Evolutionary conservation across 1,284 basidiomycete genomes (phyloP).

Genomic region (Singerocomus rubriflavus): DNA sequence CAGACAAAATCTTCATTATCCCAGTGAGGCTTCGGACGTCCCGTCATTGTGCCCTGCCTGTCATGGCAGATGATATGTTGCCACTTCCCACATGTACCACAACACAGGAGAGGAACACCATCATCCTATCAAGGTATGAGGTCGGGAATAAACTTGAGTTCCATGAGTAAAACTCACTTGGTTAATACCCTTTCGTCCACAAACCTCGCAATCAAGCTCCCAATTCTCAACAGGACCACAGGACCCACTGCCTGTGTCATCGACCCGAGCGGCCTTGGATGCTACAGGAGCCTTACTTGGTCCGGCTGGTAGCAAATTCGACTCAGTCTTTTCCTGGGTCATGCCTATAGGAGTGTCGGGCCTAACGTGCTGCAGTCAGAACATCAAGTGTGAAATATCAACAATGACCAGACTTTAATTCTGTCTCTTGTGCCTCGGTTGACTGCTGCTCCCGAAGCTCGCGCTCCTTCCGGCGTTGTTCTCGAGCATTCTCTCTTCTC

Average conservation of each 20-base stretch:
- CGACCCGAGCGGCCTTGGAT: slow-evolving; percentile 11
- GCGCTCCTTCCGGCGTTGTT: slow-evolving; percentile 49
- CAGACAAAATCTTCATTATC: slow-evolving; percentile 65
- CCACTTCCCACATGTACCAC: slow-evolving; percentile 78
- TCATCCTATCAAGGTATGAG: slow-evolving; percentile 55
- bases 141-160: not conserved
- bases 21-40: slow-evolving; percentile 68
- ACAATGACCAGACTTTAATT: slow-evolving; percentile 12
- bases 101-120: slow-evolving; percentile 72
- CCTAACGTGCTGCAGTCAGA: slow-evolving; percentile 22
- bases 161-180: slow-evolving; percentile 42
- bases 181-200: slow-evolving; percentile 66
- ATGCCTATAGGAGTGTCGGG: slow-evolving; percentile 1
- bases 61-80: slow-evolving; percentile 82
- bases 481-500: slow-evolving; percentile 54
- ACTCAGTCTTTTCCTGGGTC: slow-evolving; percentile 1
- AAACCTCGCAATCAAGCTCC: slow-evolving; percentile 85
- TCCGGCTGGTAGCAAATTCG: not conserved
- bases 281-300: slow-evolving; percentile 2
- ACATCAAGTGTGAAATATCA: slow-evolving; percentile 1
- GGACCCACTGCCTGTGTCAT: slow-evolving; percentile 40
- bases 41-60: slow-evolving; percentile 51
- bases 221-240: slow-evolving; percentile 62
- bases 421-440: slow-evolving; percentile 6
- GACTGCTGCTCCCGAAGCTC: slow-evolving; percentile 37